Evolutionary conservation across 108 stramenopile genomes (phyloP).

Genomic region (Schizochytrium sp.): DNA sequence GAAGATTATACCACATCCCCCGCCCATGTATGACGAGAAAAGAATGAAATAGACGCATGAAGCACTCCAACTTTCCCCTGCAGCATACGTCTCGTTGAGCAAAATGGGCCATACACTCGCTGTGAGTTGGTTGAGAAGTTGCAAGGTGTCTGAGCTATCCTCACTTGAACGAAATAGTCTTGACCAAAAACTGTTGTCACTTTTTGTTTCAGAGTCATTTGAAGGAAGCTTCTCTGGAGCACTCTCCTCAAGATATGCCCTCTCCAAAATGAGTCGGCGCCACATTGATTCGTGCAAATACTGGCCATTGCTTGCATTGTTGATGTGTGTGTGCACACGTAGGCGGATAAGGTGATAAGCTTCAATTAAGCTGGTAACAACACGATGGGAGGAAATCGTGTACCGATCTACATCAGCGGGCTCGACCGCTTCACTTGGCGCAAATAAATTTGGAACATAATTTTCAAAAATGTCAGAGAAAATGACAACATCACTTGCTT

Average conservation of each 20-base stretch:
- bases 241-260: background rate
- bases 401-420: constrained; percentile 14
- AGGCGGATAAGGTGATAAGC: background rate
- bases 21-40: constrained; percentile 36
- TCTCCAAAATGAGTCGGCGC: constrained; percentile 15
- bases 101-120: constrained; percentile 16
- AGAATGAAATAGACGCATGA: constrained; percentile 28
- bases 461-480: constrained; percentile 30
- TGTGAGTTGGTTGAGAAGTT: constrained; percentile 16
- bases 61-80: constrained; percentile 32
- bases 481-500: constrained; percentile 15
- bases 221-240: background rate
- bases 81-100: constrained; percentile 32
- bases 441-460: background rate
- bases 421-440: background rate
- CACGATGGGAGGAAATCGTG: constrained; percentile 28
- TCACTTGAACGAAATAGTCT: too few relatives aligned
- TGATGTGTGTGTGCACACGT: constrained; percentile 25
- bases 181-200: too few relatives aligned
- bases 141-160: background rate
- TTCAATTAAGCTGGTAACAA: constrained; percentile 17
- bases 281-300: constrained; percentile 9
- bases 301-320: constrained; percentile 11
- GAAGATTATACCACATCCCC: constrained; percentile 1
- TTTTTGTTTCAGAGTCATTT: too few relatives aligned